Evolutionary conservation across 129 eudicot genomes (phyloP), one percentile per base, ranked within the genome.

Genomic region (Pulicaria dysenterica): DNA sequence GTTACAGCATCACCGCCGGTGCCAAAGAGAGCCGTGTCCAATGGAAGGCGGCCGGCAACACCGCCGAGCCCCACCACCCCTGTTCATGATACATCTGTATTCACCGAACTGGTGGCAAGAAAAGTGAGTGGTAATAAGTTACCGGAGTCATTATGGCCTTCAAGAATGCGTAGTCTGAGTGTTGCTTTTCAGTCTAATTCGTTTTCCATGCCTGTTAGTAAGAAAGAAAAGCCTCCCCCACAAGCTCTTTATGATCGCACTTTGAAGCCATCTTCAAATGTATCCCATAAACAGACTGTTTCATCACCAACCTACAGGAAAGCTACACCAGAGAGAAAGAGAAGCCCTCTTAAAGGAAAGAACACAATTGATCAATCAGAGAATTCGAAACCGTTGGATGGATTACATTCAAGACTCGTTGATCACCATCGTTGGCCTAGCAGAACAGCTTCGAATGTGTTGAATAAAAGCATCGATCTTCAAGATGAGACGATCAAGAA

Each of bases 341-440:
- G 94, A 67, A 95, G 94, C 53, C 99, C 96, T 6, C 83, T 94
- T 3, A 94, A 86, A 67, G 95, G 96, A 69, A 94, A 84, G 78
- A 84, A 83, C 55, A 44, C 79, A 1, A 44, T 47, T 62, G 83
- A 87, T 77, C 92, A 85, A 45, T 82, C 86, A 0, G 96, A 95
- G 87, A 95, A 95, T 90, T 95, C 91, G 15, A 88, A 81, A 68
- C 99, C 99, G 7, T 82, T 84, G 44, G 97, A 88, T 55, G 77
- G 85, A 41, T 73, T 74, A 56, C 81, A 83, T 72, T 36, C 86
- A 57, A 83, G 91, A 73, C 40, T 81, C 38, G 82, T 84, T 42
- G 96, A 93, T 69, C 96, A 90, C 64, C 97, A 90, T 82, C 82
- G 91, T 62, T 88, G 99, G 99, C 97, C 97, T 58, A 95, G 87